A percentile compares a stretch with the other conserved stretches of the same genome.
phyloP scores from a whole-genome alignment of 2,329 filamentous ascomycete species.

The Coniochaeta sp. region DNA sequence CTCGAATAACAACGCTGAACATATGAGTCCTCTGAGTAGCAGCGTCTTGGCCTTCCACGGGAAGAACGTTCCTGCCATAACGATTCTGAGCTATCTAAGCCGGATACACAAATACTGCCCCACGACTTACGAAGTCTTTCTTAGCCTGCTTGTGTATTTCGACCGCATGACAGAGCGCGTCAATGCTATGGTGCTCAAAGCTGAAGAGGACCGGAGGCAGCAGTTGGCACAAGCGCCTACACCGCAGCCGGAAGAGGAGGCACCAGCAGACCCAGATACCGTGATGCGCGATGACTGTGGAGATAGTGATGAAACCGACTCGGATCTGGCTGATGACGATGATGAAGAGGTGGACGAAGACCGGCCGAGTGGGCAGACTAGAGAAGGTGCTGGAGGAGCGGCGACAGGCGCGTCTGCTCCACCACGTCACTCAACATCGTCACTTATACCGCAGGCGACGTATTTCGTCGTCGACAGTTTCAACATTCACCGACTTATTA shows the following conservation, averaged over 20 bases:
- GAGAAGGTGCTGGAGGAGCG: constrained; percentile 13
- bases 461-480: constrained; percentile 96
- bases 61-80: constrained; percentile 96
- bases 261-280: not conserved
- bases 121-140: constrained; percentile 95
- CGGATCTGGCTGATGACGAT: constrained; percentile 41
- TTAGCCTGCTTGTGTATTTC: constrained; percentile 93
- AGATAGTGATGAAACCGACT: constrained; percentile 37
- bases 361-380: constrained; percentile 8
- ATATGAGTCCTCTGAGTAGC: constrained; percentile 52
- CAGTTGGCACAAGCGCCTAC: constrained; percentile 5
- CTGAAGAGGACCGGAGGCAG: constrained; percentile 43
- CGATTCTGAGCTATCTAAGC: constrained; percentile 89
- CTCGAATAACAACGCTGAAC: constrained; percentile 13
- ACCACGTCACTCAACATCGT: constrained; percentile 5
- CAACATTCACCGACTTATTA: constrained; percentile 95
- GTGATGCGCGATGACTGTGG: constrained; percentile 16
- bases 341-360: constrained; percentile 19
- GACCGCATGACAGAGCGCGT: constrained; percentile 97
- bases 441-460: constrained; percentile 29
- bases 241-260: not conserved
- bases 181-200: constrained; percentile 70
- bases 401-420: constrained; percentile 10
- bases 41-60: constrained; percentile 91
- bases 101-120: constrained; percentile 99